phyloP scores from a whole-genome alignment of 306 rosid species.

The Medicago ruthenica region DNA sequence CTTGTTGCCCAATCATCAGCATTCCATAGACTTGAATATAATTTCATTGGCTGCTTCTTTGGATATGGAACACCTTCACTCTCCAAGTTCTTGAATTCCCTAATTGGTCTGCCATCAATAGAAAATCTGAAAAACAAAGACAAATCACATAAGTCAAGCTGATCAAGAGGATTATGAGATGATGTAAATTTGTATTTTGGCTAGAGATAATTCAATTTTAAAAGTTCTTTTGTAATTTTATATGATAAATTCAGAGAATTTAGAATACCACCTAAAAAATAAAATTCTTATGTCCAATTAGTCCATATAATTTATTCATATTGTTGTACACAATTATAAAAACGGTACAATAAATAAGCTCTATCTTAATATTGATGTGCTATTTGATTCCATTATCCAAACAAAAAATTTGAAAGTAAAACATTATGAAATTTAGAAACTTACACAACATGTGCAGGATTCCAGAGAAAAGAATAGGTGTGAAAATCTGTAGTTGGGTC shows the following conservation, averaged over 20 bases:
- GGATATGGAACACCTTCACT: constrained; percentile 66
- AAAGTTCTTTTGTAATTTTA: no score
- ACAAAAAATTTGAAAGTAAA: no score
- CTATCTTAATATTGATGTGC: no score
- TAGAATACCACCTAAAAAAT: no score
- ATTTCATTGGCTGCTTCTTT: constrained; percentile 66
- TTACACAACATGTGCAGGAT: constrained; percentile 62
- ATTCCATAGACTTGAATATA: constrained; percentile 70
- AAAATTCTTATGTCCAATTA: no score
- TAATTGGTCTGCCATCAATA: constrained; percentile 67
- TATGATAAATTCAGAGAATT: no score
- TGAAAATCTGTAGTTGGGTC: constrained; percentile 79
- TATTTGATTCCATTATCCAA: no score
- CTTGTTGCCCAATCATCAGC: constrained; percentile 88
- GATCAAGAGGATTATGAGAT: background rate
- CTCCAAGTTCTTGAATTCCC: constrained; percentile 76
- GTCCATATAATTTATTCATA: no score
- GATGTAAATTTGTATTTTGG: no score
- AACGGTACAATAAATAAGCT: no score
- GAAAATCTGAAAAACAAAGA: constrained; percentile 51
- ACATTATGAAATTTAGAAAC: constrained; percentile 17
- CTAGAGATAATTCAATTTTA: no score
- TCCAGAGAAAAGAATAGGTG: constrained; percentile 75
- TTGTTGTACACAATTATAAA: no score
- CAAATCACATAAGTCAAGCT: background rate